Conservation (phyloP, 2,329 filamentous ascomycete genomes). For the Fusarium poae region DNA sequence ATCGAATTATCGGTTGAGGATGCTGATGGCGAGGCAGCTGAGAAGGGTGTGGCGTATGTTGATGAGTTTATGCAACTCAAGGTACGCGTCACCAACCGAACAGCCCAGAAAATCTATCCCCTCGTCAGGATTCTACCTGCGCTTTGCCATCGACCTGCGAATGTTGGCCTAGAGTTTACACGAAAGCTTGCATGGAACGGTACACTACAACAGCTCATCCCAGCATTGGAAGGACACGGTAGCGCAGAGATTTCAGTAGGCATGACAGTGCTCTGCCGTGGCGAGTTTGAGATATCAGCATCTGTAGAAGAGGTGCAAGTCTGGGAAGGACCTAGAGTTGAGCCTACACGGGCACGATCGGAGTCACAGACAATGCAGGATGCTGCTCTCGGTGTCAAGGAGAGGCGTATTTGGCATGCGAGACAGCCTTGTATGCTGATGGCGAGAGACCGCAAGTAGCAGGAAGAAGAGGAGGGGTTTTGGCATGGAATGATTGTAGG, state of each 20-base stretch:
- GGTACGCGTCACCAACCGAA: conserved; percentile 82
- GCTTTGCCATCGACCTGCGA: conserved; percentile 78
- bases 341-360: conserved; percentile 57
- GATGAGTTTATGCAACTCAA: conserved; percentile 75
- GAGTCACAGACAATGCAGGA: conserved; percentile 71
- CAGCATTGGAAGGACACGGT: conserved; percentile 70
- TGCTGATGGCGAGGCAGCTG: conserved; percentile 39
- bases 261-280: conserved; percentile 80
- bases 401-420: conserved; percentile 75
- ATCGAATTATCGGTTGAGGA: conserved; percentile 71
- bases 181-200: conserved; percentile 89
- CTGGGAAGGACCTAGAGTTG: conserved; percentile 55
- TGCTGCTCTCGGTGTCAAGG: conserved; percentile 68
- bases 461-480: conserved; percentile 22
- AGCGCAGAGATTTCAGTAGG: conserved; percentile 74
- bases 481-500: conserved; percentile 1
- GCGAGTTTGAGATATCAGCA: conserved; percentile 85
- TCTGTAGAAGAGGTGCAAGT: conserved; percentile 83
- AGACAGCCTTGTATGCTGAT: conserved; percentile 68
- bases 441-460: conserved; percentile 61
- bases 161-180: conserved; percentile 82
- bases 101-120: conserved; percentile 73
- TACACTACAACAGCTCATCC: conserved; percentile 80
- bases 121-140: conserved; percentile 82
- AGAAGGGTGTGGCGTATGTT: conserved; percentile 51